These are phyloP conservation scores for Crithidia acanthocephali DNA, from an alignment of 208 protist species.

Conservation along the genomic window DNA sequence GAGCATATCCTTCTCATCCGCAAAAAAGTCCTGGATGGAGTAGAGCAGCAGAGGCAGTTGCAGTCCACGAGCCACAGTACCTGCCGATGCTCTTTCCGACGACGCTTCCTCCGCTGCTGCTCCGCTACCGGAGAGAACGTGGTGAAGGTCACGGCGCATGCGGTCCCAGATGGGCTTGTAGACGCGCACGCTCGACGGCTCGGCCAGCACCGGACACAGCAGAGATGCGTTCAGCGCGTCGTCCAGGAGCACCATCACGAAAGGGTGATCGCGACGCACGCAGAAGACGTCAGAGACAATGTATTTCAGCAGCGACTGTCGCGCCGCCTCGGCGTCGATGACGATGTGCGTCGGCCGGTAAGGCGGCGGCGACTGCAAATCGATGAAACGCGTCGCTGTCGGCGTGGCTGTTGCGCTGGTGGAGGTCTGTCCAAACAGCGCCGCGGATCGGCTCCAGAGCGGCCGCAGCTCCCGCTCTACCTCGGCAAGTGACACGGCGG, in stretches of 20 bases:
- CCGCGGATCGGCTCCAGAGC: constrained; percentile 7
- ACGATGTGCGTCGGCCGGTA: constrained; percentile 62
- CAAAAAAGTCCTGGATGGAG: constrained; percentile 49
- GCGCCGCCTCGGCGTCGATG: constrained; percentile 41
- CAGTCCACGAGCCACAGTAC: not conserved
- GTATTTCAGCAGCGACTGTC: constrained; percentile 33
- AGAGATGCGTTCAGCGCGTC: constrained; percentile 31
- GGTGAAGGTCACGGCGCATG: constrained; percentile 28
- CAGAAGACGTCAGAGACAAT: constrained; percentile 31
- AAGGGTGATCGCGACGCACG: constrained; percentile 18
- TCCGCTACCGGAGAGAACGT: too few species aligned
- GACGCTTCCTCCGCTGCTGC: not conserved
- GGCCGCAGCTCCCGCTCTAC: constrained; percentile 21
- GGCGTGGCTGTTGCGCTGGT: not conserved
- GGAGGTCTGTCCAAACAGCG: not conserved
- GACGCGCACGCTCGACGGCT: not conserved
- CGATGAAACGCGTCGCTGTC: not conserved
- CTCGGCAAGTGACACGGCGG: not conserved
- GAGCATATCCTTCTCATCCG: constrained; percentile 40
- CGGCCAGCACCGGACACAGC: constrained; percentile 8
- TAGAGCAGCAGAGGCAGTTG: constrained; percentile 42
- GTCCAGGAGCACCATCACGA: constrained; percentile 36
- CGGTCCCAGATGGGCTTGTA: constrained; percentile 15
- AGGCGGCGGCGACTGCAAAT: constrained; percentile 42
- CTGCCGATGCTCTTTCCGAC: not conserved